Evolutionary conservation across 768 basidiomycete genomes (phyloP), one percentile per base, ranked within the genome.

Genomic region (Auricularia sp.): DNA sequence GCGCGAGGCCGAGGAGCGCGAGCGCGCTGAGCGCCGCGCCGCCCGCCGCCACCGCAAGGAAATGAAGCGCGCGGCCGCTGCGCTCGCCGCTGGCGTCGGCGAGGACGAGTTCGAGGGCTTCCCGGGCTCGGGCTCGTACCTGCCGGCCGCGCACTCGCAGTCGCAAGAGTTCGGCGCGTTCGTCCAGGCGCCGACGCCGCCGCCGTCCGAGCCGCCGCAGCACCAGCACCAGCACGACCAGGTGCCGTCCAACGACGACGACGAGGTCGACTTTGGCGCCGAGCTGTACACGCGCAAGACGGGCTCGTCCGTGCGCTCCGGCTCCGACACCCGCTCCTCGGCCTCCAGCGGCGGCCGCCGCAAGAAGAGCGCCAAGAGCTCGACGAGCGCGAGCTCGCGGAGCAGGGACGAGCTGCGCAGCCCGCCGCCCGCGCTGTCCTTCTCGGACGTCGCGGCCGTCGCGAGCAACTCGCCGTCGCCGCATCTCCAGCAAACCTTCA

Each of bases 41-140:
- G 53, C 74, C 42, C 72, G 82, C 62, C 71, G 75, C 36, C 81
- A 83, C 68, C 77, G 78, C 44, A 81, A 76, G 66, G 81, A 79
- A 68, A 69, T 77, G 39, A 80, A 77, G 64, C 71, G 76, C 14
- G 74, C 77, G 0, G 70, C 77, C 67, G 71, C 78, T 3, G 77
- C 75, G 44, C 69, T 76, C 35, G 73, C 70, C 21, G 74, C 70
- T 8, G 73, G 66, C 6, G 64, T 61, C 16, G 70, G 72, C 14
- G 72, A 73, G 4, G 79, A 74, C 3, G 77, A 78, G 12, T 87
- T 90, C 65, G 86, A 89, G 69, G 87, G 86, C 0, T 88, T 87
- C 73, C 86, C 82, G 66, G 87, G 85, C 6, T 64, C 58, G 3
- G 67, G 63, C 36, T 16, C 62, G 36, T 36, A 59, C 61, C 64